Evolutionary conservation across 805 yeast genomes (phyloP).

Genomic region (Metschnikowia peoriensis): DNA sequence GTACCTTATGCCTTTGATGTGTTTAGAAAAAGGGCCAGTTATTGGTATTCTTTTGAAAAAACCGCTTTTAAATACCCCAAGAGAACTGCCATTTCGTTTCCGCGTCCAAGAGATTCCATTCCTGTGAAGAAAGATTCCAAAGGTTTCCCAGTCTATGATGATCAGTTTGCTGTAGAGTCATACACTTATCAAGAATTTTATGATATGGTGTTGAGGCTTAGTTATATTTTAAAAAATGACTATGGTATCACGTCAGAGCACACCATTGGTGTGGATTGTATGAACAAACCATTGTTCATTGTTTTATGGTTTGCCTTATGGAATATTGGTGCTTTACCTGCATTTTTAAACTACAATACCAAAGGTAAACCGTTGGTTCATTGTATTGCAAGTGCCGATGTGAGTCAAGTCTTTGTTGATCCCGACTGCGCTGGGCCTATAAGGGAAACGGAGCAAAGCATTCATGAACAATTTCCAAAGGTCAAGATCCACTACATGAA

Average conservation of each 20-base stretch:
- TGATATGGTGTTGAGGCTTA: conserved; percentile 61
- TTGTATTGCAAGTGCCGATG: conserved; percentile 68
- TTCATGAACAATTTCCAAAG: conserved; percentile 36
- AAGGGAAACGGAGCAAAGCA: conserved; percentile 43
- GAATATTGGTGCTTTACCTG: conserved; percentile 89
- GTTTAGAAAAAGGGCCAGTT: conserved; percentile 47
- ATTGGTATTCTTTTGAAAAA: conserved; percentile 69
- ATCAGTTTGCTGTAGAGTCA: conserved; percentile 56
- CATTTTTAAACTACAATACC: conserved; percentile 80
- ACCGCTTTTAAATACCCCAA: conserved; percentile 50
- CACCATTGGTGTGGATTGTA: conserved; percentile 69
- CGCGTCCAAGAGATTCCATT: conserved; percentile 42
- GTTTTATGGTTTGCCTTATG: conserved; percentile 82
- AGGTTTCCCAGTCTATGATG: conserved; percentile 46
- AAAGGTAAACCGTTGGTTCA: conserved; percentile 74
- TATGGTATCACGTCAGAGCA: conserved; percentile 66
- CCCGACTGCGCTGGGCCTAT: conserved; percentile 60
- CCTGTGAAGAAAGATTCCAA: conserved; percentile 20
- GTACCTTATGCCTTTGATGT: conserved; percentile 40
- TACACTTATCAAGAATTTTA: conserved; percentile 71
- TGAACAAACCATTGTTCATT: conserved; percentile 80
- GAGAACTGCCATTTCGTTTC: conserved; percentile 61
- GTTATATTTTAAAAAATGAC: conserved; percentile 60
- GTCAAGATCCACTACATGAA: conserved; percentile 48
- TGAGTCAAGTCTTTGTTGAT: conserved; percentile 68